Evolutionary conservation across 768 basidiomycete genomes (phyloP).

Genomic region (Suillus discolor): DNA sequence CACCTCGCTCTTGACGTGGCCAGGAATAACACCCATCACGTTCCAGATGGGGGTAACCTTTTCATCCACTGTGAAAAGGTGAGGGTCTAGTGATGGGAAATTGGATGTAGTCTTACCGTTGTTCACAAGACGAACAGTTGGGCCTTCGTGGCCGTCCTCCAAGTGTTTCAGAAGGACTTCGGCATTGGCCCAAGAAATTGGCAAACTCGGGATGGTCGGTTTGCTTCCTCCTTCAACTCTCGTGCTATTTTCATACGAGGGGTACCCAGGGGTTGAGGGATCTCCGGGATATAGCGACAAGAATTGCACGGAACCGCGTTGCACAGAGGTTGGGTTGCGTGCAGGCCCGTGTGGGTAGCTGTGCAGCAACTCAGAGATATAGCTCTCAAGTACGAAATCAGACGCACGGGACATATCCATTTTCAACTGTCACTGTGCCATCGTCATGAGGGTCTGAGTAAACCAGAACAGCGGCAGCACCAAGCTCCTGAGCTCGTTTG

Average conservation of each 20-base stretch:
- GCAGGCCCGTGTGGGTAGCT: slow-evolving; percentile 73
- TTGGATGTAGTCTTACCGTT: slow-evolving; percentile 40
- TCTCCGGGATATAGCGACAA: slow-evolving; percentile 58
- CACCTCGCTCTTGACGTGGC: slow-evolving; percentile 64
- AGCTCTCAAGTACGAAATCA: not conserved
- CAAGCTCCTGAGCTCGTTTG: slow-evolving; percentile 65
- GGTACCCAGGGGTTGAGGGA: slow-evolving; percentile 51
- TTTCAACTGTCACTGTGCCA: slow-evolving; percentile 58
- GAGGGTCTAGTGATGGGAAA: not conserved
- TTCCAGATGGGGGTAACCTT: slow-evolving; percentile 74
- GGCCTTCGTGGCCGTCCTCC: slow-evolving; percentile 44
- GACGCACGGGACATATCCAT: slow-evolving; percentile 52
- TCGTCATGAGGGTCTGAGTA: slow-evolving; percentile 70
- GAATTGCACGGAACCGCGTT: slow-evolving; percentile 70
- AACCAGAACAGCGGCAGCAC: slow-evolving; percentile 60
- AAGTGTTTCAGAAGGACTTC: slow-evolving; percentile 54
- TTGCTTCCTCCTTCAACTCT: slow-evolving; percentile 50
- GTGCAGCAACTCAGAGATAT: not conserved
- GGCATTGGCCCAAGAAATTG: slow-evolving; percentile 69
- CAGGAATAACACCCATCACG: slow-evolving; percentile 64
- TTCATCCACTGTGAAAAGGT: slow-evolving; percentile 41
- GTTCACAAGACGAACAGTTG: slow-evolving; percentile 58
- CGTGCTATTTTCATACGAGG: slow-evolving; percentile 67
- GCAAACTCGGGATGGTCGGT: slow-evolving; percentile 61
- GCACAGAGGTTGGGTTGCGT: slow-evolving; percentile 59